Evolutionary conservation across 371 early-diverging fungal species (phyloP), one percentile per base, ranked within the genome.

Genomic region (Entomophthora muscae): DNA sequence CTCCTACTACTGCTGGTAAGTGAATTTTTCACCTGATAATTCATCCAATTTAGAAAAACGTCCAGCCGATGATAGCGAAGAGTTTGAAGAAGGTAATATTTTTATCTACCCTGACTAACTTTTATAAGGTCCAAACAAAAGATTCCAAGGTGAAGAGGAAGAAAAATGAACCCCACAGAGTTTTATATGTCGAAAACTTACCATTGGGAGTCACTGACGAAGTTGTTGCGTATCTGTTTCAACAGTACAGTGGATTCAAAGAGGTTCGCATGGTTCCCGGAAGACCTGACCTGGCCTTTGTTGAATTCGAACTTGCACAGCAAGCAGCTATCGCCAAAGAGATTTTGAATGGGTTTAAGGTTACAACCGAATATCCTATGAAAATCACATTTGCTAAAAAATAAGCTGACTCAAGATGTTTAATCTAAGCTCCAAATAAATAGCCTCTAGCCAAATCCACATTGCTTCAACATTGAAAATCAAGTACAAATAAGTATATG

Each of bases 201-300:
- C 93, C 97, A 0, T 74, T 80, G 30, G 84, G 81, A 17, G 75
- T 79, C 12, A 77, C 83, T 22, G 81, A 79, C n/a, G 78, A 79
- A 17, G 77, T 80, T 66, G 69, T 88, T 54, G 69, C 76, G 5
- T 81, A 79, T 0, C 74, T 88, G 32, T 89, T 89, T 72, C 78
- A 81, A 67, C 78, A 81, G 68, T 83, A 85, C 69, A 77, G 81
- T 52, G 97, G 97, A 12, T 93, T 92, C 76, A 84, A 76, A 67
- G 94, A 93, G 70, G 85, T 93, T 2, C 88, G 95, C 68, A 78
- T 84, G 71, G 83, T 94, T 17, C 88, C 94, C 13, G 89, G 88
- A 51, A 89, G 84, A 69, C 73, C 78, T 60, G 85, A 81, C 2
- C 84, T 94, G 71, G 95, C 93, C 0, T 96, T 95, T 79, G 91